Evolutionary conservation across 257 asterid species (phyloP).

Genomic region (Capsicum baccatum): DNA sequence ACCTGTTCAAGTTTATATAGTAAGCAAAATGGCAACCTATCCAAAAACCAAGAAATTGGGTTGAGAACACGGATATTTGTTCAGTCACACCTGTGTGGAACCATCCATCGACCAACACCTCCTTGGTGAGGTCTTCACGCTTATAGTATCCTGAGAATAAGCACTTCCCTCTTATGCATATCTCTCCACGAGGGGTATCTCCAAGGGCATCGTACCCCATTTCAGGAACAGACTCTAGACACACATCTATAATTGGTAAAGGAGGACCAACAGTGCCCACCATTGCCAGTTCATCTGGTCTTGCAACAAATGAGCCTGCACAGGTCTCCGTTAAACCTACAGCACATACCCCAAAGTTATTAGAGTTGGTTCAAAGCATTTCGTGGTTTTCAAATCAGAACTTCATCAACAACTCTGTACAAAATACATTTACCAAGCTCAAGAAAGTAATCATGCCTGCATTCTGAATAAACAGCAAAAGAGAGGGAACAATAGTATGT

Average conservation of each 20-base stretch:
- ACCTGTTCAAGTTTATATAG: constrained; percentile 45
- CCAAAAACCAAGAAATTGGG: background rate
- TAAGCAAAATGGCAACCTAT: background rate
- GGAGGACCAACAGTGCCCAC: constrained; percentile 88
- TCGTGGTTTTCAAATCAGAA: background rate
- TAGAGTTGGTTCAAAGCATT: background rate
- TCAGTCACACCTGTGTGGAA: constrained; percentile 73
- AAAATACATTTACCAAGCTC: background rate
- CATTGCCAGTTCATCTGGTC: constrained; percentile 71
- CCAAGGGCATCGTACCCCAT: constrained; percentile 83
- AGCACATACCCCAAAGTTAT: constrained; percentile 18
- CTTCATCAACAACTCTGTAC: background rate
- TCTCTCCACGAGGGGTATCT: constrained; percentile 73
- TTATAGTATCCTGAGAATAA: constrained; percentile 86
- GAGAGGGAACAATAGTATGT: background rate
- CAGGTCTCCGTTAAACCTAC: constrained; percentile 91
- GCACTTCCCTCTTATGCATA: constrained; percentile 77
- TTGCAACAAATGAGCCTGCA: constrained; percentile 84
- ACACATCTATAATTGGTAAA: constrained; percentile 68
- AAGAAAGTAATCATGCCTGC: background rate
- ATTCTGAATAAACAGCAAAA: background rate
- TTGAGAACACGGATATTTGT: background rate
- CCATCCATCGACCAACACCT: constrained; percentile 77
- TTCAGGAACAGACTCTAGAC: constrained; percentile 82
- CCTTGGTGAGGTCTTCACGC: constrained; percentile 71